A percentile compares a stretch with the other conserved stretches of the same genome.
These are phyloP conservation scores for Aspergillus bridgeri DNA, from an alignment of 495 filamentous ascomycete species.

Conservation along the genomic window DNA sequence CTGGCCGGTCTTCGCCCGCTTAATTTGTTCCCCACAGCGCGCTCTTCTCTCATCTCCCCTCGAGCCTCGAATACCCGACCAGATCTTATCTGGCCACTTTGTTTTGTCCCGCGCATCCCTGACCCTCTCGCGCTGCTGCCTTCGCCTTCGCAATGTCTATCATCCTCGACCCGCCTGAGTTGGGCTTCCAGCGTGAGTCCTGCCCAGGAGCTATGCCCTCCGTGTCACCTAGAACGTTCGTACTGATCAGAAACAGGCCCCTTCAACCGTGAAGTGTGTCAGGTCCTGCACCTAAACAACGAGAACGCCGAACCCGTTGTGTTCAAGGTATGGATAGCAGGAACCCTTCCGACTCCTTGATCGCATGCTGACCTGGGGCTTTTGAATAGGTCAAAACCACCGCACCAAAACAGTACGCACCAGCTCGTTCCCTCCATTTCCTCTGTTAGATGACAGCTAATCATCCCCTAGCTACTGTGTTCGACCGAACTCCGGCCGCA, in stretches of 20 bases:
- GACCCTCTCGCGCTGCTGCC: conserved; percentile 12
- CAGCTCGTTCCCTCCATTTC: conserved; percentile 3
- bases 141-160: conserved; percentile 68
- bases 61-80: background rate
- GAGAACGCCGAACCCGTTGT: conserved; percentile 74
- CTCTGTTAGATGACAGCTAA: conserved; percentile 23
- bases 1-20: background rate
- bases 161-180: conserved; percentile 84
- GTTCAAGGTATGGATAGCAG: conserved; percentile 73
- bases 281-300: conserved; percentile 78
- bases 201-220: background rate
- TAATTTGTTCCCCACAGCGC: background rate
- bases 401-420: conserved; percentile 91
- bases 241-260: conserved; percentile 58
- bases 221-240: background rate
- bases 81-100: background rate
- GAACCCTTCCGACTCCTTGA: background rate
- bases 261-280: conserved; percentile 86
- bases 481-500: conserved; percentile 91
- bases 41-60: background rate
- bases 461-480: conserved; percentile 80
- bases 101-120: conserved; percentile 2
- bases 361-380: conserved; percentile 19
- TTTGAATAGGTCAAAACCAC: conserved; percentile 88
- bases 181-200: conserved; percentile 83